Evolutionary conservation across 1,284 basidiomycete species (phyloP), one percentile per base, ranked within the genome.

Genomic region (Puccinia horiana): DNA sequence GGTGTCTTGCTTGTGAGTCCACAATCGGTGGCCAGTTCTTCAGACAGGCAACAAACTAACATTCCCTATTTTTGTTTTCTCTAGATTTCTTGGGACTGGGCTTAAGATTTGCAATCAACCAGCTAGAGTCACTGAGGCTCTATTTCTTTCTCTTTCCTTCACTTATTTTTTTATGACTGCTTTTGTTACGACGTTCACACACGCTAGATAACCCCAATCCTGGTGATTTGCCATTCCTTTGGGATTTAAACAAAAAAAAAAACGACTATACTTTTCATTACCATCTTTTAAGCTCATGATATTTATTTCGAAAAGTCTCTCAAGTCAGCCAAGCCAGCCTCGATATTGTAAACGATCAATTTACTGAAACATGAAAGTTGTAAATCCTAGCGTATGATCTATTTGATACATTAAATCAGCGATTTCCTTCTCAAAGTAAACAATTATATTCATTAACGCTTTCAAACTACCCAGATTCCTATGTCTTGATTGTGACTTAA

Each of bases 1-100:
- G 79, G 79, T 74, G 79, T 81, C 29, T 56, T 81, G 40, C 79
- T 72, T 16, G 79, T 75, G 20, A 54, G 79, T 81, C 37, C 29
- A 40, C 14, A 2, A 2, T 72, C 18, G 26, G 3, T 72, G 4
- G 8, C 14, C 42, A 18, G n/a, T 2, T 29, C 44, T 29, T 8
- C 26, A 47, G 11, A 1, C 69, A 32, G 16, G 49, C 3, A 12
- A 37, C 26, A 49, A 35, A 54, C 9, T 5, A 23, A 61, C 58
- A 56, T 16, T 6, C 49, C 32, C 18, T 35, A 2, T 42, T 29
- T 69, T n/a, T 12, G 35, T 35, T 32, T 73, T 75, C n/a, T 49
- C 5, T 40, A 75, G 73, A 75, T 75, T 61, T 56, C 73, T 40
- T 75, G 73, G 73, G 23, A 61, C 37, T 75, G 73, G 73, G 73